phyloP scores from a whole-genome alignment of 129 eudicot species.

The Tanacetum coccineum region DNA sequence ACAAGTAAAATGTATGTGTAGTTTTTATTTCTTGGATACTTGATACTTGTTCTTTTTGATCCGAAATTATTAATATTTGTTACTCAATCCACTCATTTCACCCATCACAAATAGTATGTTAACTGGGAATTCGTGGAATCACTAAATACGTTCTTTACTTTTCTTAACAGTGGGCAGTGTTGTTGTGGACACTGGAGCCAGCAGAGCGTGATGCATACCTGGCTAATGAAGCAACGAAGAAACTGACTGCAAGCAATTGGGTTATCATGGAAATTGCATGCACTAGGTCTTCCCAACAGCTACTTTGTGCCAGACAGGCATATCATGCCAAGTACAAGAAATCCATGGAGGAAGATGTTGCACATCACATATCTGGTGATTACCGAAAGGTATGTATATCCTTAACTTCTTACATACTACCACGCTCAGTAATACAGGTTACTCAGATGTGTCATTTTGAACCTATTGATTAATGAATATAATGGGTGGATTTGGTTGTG shows the following conservation, averaged over 20 bases:
- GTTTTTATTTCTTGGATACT: too few species aligned
- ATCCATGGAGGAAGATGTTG: slow-evolving; percentile 85
- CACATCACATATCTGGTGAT: slow-evolving; percentile 67
- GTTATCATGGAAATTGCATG: slow-evolving; percentile 76
- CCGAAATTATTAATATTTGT: too few species aligned
- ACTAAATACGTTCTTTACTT: neutral
- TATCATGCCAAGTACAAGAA: slow-evolving; percentile 77
- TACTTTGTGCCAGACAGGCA: slow-evolving; percentile 54
- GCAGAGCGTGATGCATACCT: slow-evolving; percentile 74
- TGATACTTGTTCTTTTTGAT: too few species aligned
- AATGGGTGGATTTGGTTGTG: too few species aligned
- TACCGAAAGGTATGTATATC: slow-evolving; percentile 53
- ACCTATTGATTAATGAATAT: neutral
- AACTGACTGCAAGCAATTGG: slow-evolving; percentile 53
- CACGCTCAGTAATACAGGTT: too few species aligned
- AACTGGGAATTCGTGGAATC: too few species aligned
- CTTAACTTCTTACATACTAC: too few species aligned
- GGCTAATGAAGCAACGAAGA: slow-evolving; percentile 69
- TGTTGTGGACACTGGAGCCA: slow-evolving; percentile 69
- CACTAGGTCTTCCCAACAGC: slow-evolving; percentile 57
- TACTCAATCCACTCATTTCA: too few species aligned
- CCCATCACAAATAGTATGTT: too few species aligned
- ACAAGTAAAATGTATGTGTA: too few species aligned
- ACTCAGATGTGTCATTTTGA: neutral
- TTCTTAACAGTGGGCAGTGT: slow-evolving; percentile 47